Evolutionary conservation across 1,139 yeast species (phyloP), one percentile per base, ranked within the genome.

Genomic region (Taphrina deformans): DNA sequence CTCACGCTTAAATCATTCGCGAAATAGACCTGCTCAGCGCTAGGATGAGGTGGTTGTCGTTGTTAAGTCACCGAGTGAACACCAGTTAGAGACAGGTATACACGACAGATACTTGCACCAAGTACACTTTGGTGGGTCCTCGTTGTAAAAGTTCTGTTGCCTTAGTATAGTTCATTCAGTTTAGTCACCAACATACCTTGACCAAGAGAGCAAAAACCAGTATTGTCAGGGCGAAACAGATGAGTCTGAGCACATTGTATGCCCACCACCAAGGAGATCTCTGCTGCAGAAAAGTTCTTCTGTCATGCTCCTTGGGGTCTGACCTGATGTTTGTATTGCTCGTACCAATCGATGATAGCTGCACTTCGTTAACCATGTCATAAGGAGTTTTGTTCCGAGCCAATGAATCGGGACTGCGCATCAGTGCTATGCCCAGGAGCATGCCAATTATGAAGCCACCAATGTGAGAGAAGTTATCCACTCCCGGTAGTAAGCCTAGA

Each of bases 61-160:
- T 35, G 51, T 33, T 4, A 58, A 27, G 16, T 58, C 62, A 16
- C 62, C 62, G 21, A 27, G 14, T 3, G 55, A 45, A 16, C 62
- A 58, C 62, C 56, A 59, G 21, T 50, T 59, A 10, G 38, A 46
- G 14, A 62, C 56, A 46, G 63, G 63, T 26, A 87, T 74, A 72
- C 92, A 87, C 70, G 85, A 85, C 70, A 87, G 79, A 72, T 87
- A 86, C 73, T 85, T 85, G 77, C 92, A 87, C 92, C 92, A 87
- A 7, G 48, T 14, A 29, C 63, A 59, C 26, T 12, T 38, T 16
- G 46, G 16, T 14, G 63, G 38, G 38, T 48, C 41, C 35, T 38
- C 56, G 40, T 38, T 38, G 51, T 59, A 59, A 27, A 59, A 59
- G 41, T 59, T 59, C 63, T 59, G 16, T 14, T n/a, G 6, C 16